phyloP scores from a whole-genome alignment of 2,329 filamentous ascomycete genomes.

The Phaeosphaeria sp. region DNA sequence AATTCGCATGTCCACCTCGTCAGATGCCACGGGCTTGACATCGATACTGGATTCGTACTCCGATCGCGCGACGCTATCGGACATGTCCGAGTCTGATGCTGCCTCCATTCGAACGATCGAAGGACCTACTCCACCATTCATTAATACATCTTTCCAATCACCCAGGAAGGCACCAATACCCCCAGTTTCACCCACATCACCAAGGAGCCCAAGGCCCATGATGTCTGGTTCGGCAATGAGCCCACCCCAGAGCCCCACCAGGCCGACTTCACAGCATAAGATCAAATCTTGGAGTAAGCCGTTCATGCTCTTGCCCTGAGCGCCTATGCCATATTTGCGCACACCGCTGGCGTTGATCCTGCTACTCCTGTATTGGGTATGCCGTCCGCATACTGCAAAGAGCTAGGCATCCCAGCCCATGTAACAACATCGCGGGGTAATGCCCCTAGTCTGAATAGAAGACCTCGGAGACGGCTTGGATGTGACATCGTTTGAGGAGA shows the following conservation, averaged over 20 bases:
- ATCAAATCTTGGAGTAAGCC: slow-evolving; percentile 42
- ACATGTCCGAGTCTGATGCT: slow-evolving; percentile 39
- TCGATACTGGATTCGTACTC: slow-evolving; percentile 42
- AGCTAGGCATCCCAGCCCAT: slow-evolving; percentile 8
- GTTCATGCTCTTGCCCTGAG: slow-evolving; percentile 39
- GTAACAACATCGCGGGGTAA: slow-evolving; percentile 7
- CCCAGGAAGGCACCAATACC: slow-evolving; percentile 23
- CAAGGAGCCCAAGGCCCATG: slow-evolving; percentile 13
- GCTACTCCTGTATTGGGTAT: slow-evolving; percentile 6
- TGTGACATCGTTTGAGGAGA: slow-evolving; percentile 8
- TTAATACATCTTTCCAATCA: slow-evolving; percentile 22
- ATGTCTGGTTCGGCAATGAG: slow-evolving; percentile 14
- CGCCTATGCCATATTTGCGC: not conserved
- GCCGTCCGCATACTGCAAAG: slow-evolving; percentile 8
- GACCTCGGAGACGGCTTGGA: not conserved
- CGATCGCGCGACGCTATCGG: slow-evolving; percentile 38
- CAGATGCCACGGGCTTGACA: slow-evolving; percentile 26
- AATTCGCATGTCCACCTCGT: slow-evolving; percentile 32
- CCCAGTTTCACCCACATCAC: slow-evolving; percentile 24
- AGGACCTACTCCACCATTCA: slow-evolving; percentile 12
- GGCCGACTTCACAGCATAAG: slow-evolving; percentile 18
- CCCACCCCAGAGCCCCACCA: slow-evolving; percentile 23
- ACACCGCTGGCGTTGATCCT: not conserved
- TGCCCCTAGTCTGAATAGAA: not conserved
- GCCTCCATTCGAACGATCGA: slow-evolving; percentile 38